phyloP scores from a whole-genome alignment of 2,329 filamentous ascomycete genomes.

The Myotisia sp. region DNA sequence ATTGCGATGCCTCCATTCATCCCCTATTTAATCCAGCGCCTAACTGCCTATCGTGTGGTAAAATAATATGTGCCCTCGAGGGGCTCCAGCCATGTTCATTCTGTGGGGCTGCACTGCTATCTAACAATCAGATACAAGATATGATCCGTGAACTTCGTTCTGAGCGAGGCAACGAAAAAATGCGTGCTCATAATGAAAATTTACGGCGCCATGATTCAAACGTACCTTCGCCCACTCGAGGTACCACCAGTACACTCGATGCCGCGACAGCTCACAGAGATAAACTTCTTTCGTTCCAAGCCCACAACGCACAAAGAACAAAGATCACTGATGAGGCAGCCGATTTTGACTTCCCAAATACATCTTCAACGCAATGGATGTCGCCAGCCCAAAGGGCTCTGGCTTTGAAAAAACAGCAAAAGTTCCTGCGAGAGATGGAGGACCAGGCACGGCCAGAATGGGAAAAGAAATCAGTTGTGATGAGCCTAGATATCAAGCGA shows the following conservation, averaged over 20 bases:
- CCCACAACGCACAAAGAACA: slow-evolving; percentile 70
- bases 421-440: slow-evolving; percentile 67
- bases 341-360: slow-evolving; percentile 50
- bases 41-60: slow-evolving; percentile 84
- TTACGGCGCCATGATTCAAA: slow-evolving; percentile 27
- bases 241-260: slow-evolving; percentile 41
- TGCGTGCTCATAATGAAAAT: slow-evolving; percentile 58
- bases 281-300: slow-evolving; percentile 65
- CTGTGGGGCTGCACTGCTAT: slow-evolving; percentile 62
- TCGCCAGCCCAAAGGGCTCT: slow-evolving; percentile 66
- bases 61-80: slow-evolving; percentile 89
- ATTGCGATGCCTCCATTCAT: slow-evolving; percentile 77
- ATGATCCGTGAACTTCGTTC: slow-evolving; percentile 75
- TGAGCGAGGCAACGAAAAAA: slow-evolving; percentile 74
- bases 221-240: slow-evolving; percentile 16
- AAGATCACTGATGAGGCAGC: slow-evolving; percentile 76
- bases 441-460: slow-evolving; percentile 76
- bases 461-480: slow-evolving; percentile 71
- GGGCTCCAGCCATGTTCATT: slow-evolving; percentile 89
- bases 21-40: slow-evolving; percentile 80
- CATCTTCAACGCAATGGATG: slow-evolving; percentile 63
- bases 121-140: slow-evolving; percentile 57
- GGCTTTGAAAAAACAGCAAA: slow-evolving; percentile 75
- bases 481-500: slow-evolving; percentile 69
- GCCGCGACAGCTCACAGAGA: slow-evolving; percentile 68